Evolutionary conservation across 495 filamentous ascomycete genomes (phyloP).

Genomic region (Daldinia vernicosa): DNA sequence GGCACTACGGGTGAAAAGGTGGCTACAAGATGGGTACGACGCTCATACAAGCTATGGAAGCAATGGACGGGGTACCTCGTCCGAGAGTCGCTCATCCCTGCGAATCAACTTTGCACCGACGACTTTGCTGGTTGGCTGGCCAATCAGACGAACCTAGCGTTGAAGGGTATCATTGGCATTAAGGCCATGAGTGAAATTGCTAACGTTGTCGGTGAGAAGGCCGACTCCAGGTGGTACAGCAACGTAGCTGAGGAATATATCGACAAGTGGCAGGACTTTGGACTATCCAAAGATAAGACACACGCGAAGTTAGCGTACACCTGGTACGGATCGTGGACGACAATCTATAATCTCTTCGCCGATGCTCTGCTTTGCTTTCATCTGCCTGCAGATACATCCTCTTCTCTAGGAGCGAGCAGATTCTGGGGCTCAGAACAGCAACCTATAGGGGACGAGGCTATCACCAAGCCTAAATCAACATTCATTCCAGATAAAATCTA

Average conservation of each 20-base stretch:
- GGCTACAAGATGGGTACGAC: constrained; percentile 60
- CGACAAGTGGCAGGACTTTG: constrained; percentile 82
- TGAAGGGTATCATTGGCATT: constrained; percentile 95
- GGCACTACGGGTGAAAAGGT: constrained; percentile 59
- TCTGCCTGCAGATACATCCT: constrained; percentile 51
- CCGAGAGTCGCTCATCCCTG: constrained; percentile 83
- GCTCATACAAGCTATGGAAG: constrained; percentile 83
- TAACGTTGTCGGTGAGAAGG: constrained; percentile 69
- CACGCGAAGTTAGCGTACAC: constrained; percentile 93
- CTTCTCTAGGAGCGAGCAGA: constrained; percentile 13
- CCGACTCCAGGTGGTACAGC: constrained; percentile 73
- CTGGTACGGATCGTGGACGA: constrained; percentile 97
- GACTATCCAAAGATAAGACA: constrained; percentile 79
- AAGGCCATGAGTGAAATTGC: constrained; percentile 91
- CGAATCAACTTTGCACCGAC: constrained; percentile 91
- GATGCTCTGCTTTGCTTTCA: constrained; percentile 86
- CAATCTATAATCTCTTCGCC: constrained; percentile 88
- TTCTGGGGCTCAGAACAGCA: constrained; percentile 49
- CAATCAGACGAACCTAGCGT: constrained; percentile 90
- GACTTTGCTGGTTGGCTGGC: constrained; percentile 95
- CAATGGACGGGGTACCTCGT: constrained; percentile 94
- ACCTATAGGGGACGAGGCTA: constrained; percentile 47
- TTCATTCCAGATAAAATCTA: constrained; percentile 81
- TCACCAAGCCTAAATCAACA: constrained; percentile 35
- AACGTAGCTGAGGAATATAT: constrained; percentile 81